Conservation (phyloP, 352 stramenopile species). For the Phytophthora syringae region DNA sequence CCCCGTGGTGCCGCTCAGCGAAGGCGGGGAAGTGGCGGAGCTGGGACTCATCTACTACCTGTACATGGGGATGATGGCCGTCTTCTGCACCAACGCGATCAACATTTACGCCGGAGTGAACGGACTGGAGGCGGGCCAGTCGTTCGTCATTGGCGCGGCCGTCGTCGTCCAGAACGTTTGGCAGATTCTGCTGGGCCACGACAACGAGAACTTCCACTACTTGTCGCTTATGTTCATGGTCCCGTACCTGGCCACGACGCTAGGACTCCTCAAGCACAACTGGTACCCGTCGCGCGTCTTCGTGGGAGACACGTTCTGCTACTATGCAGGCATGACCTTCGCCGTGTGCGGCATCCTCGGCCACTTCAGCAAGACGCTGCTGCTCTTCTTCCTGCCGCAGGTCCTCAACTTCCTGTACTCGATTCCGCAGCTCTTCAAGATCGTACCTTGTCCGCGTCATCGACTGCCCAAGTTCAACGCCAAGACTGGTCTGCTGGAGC, state of each 20-base stretch:
- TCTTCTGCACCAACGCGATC: slow-evolving; percentile 99
- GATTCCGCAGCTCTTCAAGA: slow-evolving; percentile 97
- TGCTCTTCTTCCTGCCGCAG: slow-evolving; percentile 99
- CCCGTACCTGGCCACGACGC: slow-evolving; percentile 93
- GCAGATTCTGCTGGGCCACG: slow-evolving; percentile 89
- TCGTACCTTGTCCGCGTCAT: slow-evolving; percentile 98
- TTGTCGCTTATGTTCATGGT: slow-evolving; percentile 98
- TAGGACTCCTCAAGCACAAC: slow-evolving; percentile 97
- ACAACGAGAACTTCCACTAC: slow-evolving; percentile 92
- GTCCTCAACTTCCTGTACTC: slow-evolving; percentile 99
- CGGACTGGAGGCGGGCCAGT: slow-evolving; percentile 97
- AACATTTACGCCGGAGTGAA: slow-evolving; percentile 99
- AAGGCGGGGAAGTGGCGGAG: slow-evolving; percentile 91
- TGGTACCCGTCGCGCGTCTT: slow-evolving; percentile 98
- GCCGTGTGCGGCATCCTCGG: slow-evolving; percentile 95
- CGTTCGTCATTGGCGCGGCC: slow-evolving; percentile 91
- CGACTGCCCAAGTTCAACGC: slow-evolving; percentile 96
- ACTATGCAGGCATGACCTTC: slow-evolving; percentile 99
- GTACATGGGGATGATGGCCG: slow-evolving; percentile 98
- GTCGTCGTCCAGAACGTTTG: slow-evolving; percentile 96
- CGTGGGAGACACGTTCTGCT: slow-evolving; percentile 99
- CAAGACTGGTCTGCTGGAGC: slow-evolving; percentile 91
- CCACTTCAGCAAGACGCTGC: slow-evolving; percentile 98
- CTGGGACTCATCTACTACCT: slow-evolving; percentile 96
- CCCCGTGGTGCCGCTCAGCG: slow-evolving; percentile 70